phyloP scores from a whole-genome alignment of 768 basidiomycete species.

The Tulasnella sp. region DNA sequence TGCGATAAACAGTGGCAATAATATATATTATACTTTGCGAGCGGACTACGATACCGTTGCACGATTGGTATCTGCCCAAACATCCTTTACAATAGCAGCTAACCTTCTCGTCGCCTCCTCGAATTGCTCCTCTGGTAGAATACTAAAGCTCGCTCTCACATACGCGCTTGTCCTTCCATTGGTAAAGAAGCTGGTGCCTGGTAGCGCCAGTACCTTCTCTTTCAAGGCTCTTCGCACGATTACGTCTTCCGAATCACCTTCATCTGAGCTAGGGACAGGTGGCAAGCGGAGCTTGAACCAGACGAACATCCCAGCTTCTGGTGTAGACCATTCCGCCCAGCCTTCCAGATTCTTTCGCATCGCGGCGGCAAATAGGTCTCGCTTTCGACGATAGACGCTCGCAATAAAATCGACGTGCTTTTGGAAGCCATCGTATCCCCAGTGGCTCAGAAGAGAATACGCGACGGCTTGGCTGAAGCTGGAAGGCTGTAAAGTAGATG shows the following conservation, averaged over 20 bases:
- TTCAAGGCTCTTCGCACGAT: conserved; percentile 66
- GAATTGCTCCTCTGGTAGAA: conserved; percentile 25
- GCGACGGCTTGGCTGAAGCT: conserved; percentile 54
- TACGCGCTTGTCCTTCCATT: conserved; percentile 55
- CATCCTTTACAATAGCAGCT: neutral
- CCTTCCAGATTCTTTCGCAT: conserved; percentile 62
- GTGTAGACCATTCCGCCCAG: conserved; percentile 58
- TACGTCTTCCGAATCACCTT: conserved; percentile 58
- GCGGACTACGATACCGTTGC: neutral
- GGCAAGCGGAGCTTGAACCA: conserved; percentile 59
- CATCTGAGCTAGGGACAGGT: conserved; percentile 15
- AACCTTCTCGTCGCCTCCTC: neutral
- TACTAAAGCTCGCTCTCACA: conserved; percentile 74
- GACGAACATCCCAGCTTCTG: conserved; percentile 82
- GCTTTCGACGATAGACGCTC: conserved; percentile 56
- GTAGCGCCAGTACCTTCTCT: conserved; percentile 82
- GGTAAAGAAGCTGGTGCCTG: conserved; percentile 74
- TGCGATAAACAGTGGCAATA: neutral
- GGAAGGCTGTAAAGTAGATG: conserved; percentile 56
- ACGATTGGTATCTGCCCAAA: neutral
- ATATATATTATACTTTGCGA: neutral
- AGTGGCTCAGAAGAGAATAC: conserved; percentile 44
- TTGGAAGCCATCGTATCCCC: conserved; percentile 70
- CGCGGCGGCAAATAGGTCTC: conserved; percentile 66
- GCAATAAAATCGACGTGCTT: conserved; percentile 59